Conservation (phyloP, 2,329 filamentous ascomycete species). For the Fusarium austroafricanum region DNA sequence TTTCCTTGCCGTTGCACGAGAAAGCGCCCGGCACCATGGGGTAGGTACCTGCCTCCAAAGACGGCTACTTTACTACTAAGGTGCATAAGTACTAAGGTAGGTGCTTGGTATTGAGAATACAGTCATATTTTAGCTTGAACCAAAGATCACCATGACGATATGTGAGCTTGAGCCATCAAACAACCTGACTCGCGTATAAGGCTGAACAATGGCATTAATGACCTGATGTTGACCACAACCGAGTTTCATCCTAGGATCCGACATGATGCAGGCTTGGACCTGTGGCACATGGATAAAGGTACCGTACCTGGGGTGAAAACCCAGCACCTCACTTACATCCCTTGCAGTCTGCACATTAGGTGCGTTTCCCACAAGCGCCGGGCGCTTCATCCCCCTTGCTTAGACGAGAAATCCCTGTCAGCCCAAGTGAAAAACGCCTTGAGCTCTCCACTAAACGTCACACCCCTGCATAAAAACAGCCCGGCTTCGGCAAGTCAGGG, state of each 20-base stretch:
- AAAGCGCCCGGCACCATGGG: neutral
- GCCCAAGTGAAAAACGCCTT: constrained; percentile 27
- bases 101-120: neutral
- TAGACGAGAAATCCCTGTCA: constrained; percentile 1
- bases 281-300: neutral
- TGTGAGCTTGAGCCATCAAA: neutral
- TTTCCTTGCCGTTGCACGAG: neutral
- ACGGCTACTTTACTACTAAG: too few species aligned
- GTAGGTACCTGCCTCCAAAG: neutral
- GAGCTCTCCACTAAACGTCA: constrained; percentile 32
- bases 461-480: constrained; percentile 20
- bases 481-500: constrained; percentile 12
- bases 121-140: constrained; percentile 5
- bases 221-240: neutral
- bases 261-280: neutral
- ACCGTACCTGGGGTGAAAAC: neutral
- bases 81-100: neutral
- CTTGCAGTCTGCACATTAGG: neutral
- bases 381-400: neutral
- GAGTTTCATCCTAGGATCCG: neutral
- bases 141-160: constrained; percentile 5
- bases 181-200: constrained; percentile 19
- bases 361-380: constrained; percentile 10
- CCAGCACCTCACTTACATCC: neutral
- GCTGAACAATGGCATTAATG: constrained; percentile 4